phyloP scores from a whole-genome alignment of 208 protist species.

The Trypanosoma congolense region DNA sequence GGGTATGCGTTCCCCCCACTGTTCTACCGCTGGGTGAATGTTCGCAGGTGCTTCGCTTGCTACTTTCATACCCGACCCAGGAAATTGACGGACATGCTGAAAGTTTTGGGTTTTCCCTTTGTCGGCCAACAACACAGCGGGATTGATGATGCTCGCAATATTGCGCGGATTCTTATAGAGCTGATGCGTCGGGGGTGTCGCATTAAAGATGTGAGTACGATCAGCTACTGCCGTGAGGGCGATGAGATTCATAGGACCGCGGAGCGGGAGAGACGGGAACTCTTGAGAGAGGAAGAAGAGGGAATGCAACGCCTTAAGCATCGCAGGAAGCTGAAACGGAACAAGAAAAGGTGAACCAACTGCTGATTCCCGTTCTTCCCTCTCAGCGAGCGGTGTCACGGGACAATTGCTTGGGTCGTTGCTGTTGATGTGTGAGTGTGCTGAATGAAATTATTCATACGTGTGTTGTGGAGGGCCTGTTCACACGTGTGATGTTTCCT shows the following conservation, averaged over 20 bases:
- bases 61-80: conserved; percentile 49
- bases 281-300: conserved; percentile 39
- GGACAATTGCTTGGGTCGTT: too few species aligned
- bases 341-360: background rate
- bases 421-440: too few species aligned
- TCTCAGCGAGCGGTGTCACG: too few species aligned
- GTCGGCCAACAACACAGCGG: conserved; percentile 84
- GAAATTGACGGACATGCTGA: conserved; percentile 83
- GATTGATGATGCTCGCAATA: conserved; percentile 88
- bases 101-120: conserved; percentile 61
- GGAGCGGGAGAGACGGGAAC: conserved; percentile 35
- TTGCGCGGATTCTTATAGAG: conserved; percentile 77
- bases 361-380: too few species aligned
- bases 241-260: conserved; percentile 28
- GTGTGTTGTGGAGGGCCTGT: too few species aligned
- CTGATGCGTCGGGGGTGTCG: conserved; percentile 72
- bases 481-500: too few species aligned
- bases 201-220: conserved; percentile 64
- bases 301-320: background rate
- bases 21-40: conserved; percentile 90
- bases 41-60: conserved; percentile 66
- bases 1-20: conserved; percentile 69
- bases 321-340: conserved; percentile 8
- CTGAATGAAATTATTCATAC: too few species aligned
- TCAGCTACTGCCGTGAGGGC: conserved; percentile 42